Percentiles rank a stretch among this genome's conserved stretches.
These are phyloP conservation scores for Petunia secreta DNA, from an alignment of 257 asterid genomes.

Conservation along the genomic window DNA sequence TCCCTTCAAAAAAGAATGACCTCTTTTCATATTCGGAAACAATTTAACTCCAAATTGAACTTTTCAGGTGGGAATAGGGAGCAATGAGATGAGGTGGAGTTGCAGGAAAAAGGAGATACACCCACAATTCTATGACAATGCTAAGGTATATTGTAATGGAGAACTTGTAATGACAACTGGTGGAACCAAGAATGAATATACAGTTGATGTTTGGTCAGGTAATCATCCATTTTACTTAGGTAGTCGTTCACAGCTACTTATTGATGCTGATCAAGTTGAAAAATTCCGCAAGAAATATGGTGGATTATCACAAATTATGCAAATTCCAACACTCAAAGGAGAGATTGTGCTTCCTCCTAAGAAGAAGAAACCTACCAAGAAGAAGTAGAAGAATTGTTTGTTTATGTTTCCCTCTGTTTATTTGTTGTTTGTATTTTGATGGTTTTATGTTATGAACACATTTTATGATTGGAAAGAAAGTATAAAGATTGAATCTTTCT, in stretches of 20 bases:
- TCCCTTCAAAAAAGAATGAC: too few species aligned
- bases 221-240: conserved; percentile 96
- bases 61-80: conserved; percentile 52
- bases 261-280: conserved; percentile 86
- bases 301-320: conserved; percentile 69
- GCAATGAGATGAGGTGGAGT: conserved; percentile 55
- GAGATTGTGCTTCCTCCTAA: conserved; percentile 85
- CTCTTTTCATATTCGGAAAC: too few species aligned
- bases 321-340: conserved; percentile 88
- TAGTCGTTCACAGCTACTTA: conserved; percentile 55
- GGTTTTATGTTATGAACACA: neutral
- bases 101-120: conserved; percentile 94
- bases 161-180: conserved; percentile 97
- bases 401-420: conserved; percentile 22
- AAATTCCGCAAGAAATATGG: conserved; percentile 78
- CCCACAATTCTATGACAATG: conserved; percentile 73
- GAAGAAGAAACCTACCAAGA: conserved; percentile 64
- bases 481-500: neutral
- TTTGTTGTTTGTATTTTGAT: conserved; percentile 31
- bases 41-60: neutral
- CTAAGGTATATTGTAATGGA: conserved; percentile 90
- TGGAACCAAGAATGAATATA: conserved; percentile 88
- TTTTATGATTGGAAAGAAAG: neutral
- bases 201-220: conserved; percentile 97
- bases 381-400: conserved; percentile 54